Percentiles rank a stretch among this genome's conserved stretches.
These are phyloP conservation scores for Tetraselmis chui DNA, from an alignment of 139 green algal species.

Conservation along the genomic window DNA sequence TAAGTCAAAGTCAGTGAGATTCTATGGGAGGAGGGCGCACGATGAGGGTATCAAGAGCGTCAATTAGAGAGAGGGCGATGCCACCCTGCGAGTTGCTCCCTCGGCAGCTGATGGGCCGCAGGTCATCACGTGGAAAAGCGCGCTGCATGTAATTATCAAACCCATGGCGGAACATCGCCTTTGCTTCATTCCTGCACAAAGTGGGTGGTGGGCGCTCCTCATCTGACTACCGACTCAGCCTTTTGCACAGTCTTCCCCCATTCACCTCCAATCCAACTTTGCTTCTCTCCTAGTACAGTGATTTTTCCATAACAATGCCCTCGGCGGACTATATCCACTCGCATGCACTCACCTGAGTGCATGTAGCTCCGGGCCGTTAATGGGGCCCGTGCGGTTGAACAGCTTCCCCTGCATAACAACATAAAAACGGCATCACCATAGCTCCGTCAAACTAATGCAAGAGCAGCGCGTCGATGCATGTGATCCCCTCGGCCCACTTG, in stretches of 20 bases:
- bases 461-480: too few relatives aligned
- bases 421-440: background rate
- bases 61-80: slow-evolving; percentile 73
- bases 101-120: slow-evolving; percentile 65
- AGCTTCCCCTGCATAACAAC: background rate
- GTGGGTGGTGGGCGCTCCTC: too few relatives aligned
- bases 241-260: too few relatives aligned
- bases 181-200: slow-evolving; percentile 41
- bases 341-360: background rate
- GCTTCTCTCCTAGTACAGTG: too few relatives aligned
- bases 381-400: background rate
- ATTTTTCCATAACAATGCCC: too few relatives aligned
- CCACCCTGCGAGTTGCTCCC: slow-evolving; percentile 75
- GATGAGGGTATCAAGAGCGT: slow-evolving; percentile 74
- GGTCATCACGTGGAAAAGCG: slow-evolving; percentile 75
- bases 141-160: slow-evolving; percentile 65
- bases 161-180: slow-evolving; percentile 61
- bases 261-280: too few relatives aligned
- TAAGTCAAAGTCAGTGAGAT: background rate
- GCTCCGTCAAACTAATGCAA: too few relatives aligned
- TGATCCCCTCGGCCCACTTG: background rate
- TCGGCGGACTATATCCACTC: too few relatives aligned
- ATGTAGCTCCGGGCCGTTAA: background rate
- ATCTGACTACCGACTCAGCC: too few relatives aligned
- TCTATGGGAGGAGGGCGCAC: slow-evolving; percentile 21